These are phyloP conservation scores for Colletotrichum chrysophilum DNA, from an alignment of 2,329 filamentous ascomycete genomes.

Conservation along the genomic window DNA sequence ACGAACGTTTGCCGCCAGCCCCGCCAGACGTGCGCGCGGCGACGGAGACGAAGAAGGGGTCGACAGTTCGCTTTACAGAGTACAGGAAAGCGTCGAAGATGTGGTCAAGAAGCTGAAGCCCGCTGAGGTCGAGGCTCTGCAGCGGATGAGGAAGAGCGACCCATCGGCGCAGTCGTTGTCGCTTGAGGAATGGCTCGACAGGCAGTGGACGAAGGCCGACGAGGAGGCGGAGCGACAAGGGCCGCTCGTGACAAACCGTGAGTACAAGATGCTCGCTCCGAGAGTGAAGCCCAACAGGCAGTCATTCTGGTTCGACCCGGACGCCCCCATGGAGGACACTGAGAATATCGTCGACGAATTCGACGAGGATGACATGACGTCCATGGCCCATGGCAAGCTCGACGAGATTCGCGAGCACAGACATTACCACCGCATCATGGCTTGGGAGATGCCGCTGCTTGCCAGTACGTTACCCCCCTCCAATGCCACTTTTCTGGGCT, in stretches of 20 bases:
- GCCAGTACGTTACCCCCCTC: constrained; percentile 66
- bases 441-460: constrained; percentile 95
- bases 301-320: constrained; percentile 55
- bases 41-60: constrained; percentile 27
- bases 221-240: background rate
- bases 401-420: constrained; percentile 88
- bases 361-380: constrained; percentile 83
- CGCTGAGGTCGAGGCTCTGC: constrained; percentile 25
- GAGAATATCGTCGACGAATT: constrained; percentile 65
- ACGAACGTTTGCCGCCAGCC: constrained; percentile 33
- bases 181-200: constrained; percentile 10
- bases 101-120: constrained; percentile 17
- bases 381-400: constrained; percentile 83
- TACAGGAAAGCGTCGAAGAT: constrained; percentile 13
- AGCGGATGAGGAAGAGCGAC: constrained; percentile 35
- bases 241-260: constrained; percentile 11
- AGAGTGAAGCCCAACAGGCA: constrained; percentile 36
- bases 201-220: background rate
- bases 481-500: background rate
- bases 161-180: constrained; percentile 20
- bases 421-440: constrained; percentile 84
- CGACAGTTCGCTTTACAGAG: background rate
- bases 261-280: constrained; percentile 24
- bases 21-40: constrained; percentile 28
- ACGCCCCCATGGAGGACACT: constrained; percentile 51